Evolutionary conservation across 495 filamentous ascomycete genomes (phyloP).

Genomic region (Podospora appendiculata): DNA sequence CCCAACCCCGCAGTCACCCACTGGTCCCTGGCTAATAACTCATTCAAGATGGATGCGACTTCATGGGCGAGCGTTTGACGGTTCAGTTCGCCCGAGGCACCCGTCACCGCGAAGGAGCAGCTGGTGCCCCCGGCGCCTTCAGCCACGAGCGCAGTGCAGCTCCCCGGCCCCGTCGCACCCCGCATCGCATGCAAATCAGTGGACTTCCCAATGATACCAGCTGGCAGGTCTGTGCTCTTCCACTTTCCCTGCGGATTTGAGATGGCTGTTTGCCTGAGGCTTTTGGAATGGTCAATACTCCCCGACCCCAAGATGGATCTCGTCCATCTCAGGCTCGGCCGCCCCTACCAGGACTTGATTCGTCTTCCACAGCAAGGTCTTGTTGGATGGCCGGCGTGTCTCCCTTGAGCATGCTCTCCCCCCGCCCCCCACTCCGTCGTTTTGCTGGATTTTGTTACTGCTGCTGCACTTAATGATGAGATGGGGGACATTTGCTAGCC

Average conservation of each 20-base stretch:
- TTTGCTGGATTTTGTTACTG: conserved; percentile 14
- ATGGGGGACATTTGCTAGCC: conserved; percentile 1
- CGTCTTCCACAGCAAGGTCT: conserved; percentile 2
- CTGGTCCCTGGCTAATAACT: conserved; percentile 33
- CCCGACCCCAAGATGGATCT: conserved; percentile 4
- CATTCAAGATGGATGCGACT: conserved; percentile 83
- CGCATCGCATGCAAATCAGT: conserved; percentile 93
- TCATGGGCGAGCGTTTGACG: conserved; percentile 93
- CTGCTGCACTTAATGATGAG: neutral
- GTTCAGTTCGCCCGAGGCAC: conserved; percentile 96
- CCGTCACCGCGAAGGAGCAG: conserved; percentile 64
- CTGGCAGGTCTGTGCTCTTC: conserved; percentile 96
- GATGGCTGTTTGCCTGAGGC: conserved; percentile 19
- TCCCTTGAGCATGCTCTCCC: conserved; percentile 1
- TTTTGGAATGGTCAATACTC: conserved; percentile 13
- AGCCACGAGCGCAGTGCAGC: conserved; percentile 64
- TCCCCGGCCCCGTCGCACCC: conserved; percentile 89
- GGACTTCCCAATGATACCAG: conserved; percentile 96
- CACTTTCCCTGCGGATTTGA: conserved; percentile 43
- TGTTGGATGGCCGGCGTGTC: conserved; percentile 5
- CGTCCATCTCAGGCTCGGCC: conserved; percentile 9
- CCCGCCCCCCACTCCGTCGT: neutral
- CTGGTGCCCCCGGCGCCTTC: conserved; percentile 29
- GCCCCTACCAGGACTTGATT: conserved; percentile 7
- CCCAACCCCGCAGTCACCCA: conserved; percentile 13